Conservation (phyloP, 345 rosid species). For the Garcia nutans region DNA sequence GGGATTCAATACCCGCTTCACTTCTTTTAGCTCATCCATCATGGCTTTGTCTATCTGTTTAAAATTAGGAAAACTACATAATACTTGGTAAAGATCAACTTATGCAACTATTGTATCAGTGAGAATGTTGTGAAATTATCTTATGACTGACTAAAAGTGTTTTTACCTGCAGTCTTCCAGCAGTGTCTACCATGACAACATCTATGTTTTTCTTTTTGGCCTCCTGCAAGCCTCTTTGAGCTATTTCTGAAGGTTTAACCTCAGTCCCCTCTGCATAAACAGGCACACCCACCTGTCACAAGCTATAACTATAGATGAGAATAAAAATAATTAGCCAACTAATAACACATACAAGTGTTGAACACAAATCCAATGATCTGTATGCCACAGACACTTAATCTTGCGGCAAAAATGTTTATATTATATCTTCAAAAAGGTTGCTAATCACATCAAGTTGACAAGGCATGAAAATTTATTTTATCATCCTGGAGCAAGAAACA, state of each 20-base stretch:
- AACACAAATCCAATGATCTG: neutral
- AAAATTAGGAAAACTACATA: slow-evolving; percentile 6
- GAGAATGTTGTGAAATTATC: slow-evolving; percentile 5
- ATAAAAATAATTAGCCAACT: neutral
- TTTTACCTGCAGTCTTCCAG: slow-evolving; percentile 95
- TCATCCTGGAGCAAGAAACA: neutral
- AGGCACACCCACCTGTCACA: slow-evolving; percentile 83
- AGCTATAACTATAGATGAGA: slow-evolving; percentile 34
- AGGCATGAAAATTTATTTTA: neutral
- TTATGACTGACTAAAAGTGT: neutral
- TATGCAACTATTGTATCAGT: neutral
- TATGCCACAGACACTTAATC: neutral
- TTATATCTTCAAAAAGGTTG: neutral
- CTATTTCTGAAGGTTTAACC: slow-evolving; percentile 83
- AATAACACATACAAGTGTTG: neutral
- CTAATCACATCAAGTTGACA: slow-evolving; percentile 13
- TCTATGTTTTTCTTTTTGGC: slow-evolving; percentile 80
- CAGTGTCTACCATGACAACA: slow-evolving; percentile 91
- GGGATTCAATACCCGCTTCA: slow-evolving; percentile 77
- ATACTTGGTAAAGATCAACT: slow-evolving; percentile 1
- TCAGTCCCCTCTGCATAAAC: slow-evolving; percentile 88
- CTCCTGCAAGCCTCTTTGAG: slow-evolving; percentile 81
- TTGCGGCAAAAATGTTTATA: neutral
- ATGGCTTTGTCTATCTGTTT: slow-evolving; percentile 85
- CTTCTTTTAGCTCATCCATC: slow-evolving; percentile 99